Evolutionary conservation across 2,329 filamentous ascomycete genomes (phyloP), one percentile per base, ranked within the genome.

Genomic region (Trichoderma cornu-damae): DNA sequence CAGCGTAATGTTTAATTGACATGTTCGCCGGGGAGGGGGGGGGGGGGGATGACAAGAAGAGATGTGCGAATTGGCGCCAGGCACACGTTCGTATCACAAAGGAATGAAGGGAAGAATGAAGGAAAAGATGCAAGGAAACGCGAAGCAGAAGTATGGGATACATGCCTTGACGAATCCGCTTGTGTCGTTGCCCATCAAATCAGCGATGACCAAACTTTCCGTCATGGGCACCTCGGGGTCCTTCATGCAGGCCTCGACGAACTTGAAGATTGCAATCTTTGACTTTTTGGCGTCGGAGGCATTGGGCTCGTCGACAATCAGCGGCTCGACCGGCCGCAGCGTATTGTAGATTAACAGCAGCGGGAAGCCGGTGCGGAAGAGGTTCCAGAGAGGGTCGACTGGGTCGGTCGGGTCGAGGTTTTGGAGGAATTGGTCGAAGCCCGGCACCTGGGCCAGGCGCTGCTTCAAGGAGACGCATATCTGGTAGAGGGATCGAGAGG

Each of bases 151-250:
- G n/a, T n/a, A n/a, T n/a, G n/a, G n/a, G 42, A 22, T 42, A 69
- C 75, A 60, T 69, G 90, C 89, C 82, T 97, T 97, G 64, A 96
- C 91, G 70, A 99, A 97, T 3, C 94, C 94, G 43, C 90, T 96
- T 1, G 94, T 99, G 72, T 96, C 95, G 66, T 92, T 90, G 54
- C 90, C 90, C 72, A 94, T 92, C 44, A 97, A 77, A 73, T 99
- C 93, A 58, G 85, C 89, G 65, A 99, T 88, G 66, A 96, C 88
- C 72, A 97, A 97, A 67, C 90, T 92, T 61, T 96, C 90, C 47
- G 87, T n/a, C n/a, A 82, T 4, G 89, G 79, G 83, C 53, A 96
- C 88, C 57, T 86, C 83, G 50, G 97, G 79, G 52, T 96, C 88
- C 64, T 86, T 85, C 68, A 95, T 80, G 71, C 92, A 96, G 22